Percentiles rank a stretch among this genome's conserved stretches.
Evolutionary conservation across 2,329 filamentous ascomycete species (phyloP).

Genomic region (Scortechinia acanthostroma): DNA sequence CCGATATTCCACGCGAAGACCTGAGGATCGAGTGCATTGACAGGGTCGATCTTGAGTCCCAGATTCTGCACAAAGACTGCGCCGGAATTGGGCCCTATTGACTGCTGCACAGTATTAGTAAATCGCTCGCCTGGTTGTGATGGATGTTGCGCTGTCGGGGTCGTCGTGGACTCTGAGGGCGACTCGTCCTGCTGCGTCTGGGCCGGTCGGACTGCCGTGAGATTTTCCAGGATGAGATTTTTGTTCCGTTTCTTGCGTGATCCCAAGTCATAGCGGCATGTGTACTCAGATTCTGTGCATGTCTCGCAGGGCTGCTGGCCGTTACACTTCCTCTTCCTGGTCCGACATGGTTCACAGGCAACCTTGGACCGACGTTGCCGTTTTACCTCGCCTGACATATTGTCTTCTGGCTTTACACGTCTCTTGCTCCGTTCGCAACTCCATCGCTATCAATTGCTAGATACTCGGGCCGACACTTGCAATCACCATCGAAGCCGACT

Average conservation of each 20-base stretch:
- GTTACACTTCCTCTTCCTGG: constrained; percentile 48
- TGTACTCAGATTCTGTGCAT: constrained; percentile 42
- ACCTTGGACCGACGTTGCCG: constrained; percentile 28
- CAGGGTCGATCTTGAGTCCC: constrained; percentile 41
- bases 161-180: constrained; percentile 11
- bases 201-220: constrained; percentile 5
- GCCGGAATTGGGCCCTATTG: constrained; percentile 47
- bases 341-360: constrained; percentile 41
- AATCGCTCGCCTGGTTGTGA: no score
- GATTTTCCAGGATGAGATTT: neutral
- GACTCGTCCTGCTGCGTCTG: constrained; percentile 5
- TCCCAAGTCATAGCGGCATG: constrained; percentile 34
- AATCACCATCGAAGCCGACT: no score
- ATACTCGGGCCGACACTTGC: no score
- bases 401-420: no score
- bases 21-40: constrained; percentile 40
- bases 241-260: constrained; percentile 6
- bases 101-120: no score
- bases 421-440: no score
- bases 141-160: constrained; percentile 7
- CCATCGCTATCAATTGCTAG: no score
- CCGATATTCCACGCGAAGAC: constrained; percentile 47
- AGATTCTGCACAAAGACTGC: constrained; percentile 44
- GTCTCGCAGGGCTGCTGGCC: constrained; percentile 41
- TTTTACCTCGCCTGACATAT: no score